These are phyloP conservation scores for Cladosporium sp. DNA, from an alignment of 2,329 filamentous ascomycete genomes.

Conservation along the genomic window DNA sequence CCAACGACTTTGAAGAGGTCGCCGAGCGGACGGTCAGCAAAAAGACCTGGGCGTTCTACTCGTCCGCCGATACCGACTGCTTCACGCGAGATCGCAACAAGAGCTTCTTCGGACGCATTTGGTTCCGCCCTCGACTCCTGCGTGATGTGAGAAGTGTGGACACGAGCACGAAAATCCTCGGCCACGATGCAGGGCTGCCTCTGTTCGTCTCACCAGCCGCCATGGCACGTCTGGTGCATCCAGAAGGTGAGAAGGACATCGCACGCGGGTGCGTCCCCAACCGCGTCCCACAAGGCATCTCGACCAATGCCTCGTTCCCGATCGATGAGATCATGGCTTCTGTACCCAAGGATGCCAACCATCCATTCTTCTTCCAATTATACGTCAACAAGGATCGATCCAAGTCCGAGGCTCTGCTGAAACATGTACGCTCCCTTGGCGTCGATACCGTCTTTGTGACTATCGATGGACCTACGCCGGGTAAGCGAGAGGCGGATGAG, in stretches of 20 bases:
- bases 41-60: conserved; percentile 50
- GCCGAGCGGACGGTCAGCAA: conserved; percentile 39
- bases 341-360: conserved; percentile 29
- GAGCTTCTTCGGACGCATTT: conserved; percentile 46
- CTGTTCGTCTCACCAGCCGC: conserved; percentile 41
- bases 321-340: conserved; percentile 32
- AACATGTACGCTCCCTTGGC: conserved; percentile 47
- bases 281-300: conserved; percentile 34
- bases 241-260: conserved; percentile 41
- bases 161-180: conserved; percentile 39
- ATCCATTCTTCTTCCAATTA: conserved; percentile 59
- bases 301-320: conserved; percentile 36
- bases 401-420: conserved; percentile 54
- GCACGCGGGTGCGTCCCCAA: conserved; percentile 33
- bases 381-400: conserved; percentile 60
- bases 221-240: conserved; percentile 40
- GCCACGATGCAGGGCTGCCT: conserved; percentile 36
- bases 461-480: conserved; percentile 58
- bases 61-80: conserved; percentile 53
- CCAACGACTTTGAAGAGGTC: conserved; percentile 48
- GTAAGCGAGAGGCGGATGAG: conserved; percentile 55
- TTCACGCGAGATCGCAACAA: conserved; percentile 48
- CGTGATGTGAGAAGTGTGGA: conserved; percentile 40
- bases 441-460: conserved; percentile 60
- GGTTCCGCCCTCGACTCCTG: conserved; percentile 50